phyloP scores from a whole-genome alignment of 1,284 basidiomycete species.

The Cutaneotrichosporon spelunceum region DNA sequence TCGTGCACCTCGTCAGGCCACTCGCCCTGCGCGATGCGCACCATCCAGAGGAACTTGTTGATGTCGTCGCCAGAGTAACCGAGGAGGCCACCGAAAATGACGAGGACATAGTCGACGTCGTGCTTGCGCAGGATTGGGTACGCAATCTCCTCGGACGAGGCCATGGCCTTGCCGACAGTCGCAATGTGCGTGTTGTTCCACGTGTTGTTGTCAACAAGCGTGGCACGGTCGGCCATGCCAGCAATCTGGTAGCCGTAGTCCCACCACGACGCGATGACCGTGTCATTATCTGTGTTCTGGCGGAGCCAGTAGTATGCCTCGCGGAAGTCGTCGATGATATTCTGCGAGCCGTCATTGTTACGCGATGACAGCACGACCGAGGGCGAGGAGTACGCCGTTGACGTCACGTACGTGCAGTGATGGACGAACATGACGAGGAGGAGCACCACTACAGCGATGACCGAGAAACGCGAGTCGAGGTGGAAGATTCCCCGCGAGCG shows the following conservation, averaged over 20 bases:
- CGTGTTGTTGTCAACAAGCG: conserved; percentile 96
- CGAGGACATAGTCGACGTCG: conserved; percentile 95
- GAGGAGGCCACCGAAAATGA: conserved; percentile 95
- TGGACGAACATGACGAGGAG: conserved; percentile 86
- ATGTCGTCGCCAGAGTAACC: conserved; percentile 99
- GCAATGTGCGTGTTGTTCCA: conserved; percentile 99
- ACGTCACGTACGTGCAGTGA: conserved; percentile 97
- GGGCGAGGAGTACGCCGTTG: conserved; percentile 92
- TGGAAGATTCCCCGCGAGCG: conserved; percentile 69
- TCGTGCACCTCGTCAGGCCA: conserved; percentile 99
- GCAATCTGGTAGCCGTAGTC: conserved; percentile 99
- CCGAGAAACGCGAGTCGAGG: conserved; percentile 73
- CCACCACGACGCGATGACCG: conserved; percentile 99
- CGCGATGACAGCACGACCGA: conserved; percentile 89
- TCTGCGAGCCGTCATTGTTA: conserved; percentile 78
- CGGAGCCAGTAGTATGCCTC: conserved; percentile 99
- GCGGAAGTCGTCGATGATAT: conserved; percentile 98
- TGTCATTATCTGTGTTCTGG: conserved; percentile 86
- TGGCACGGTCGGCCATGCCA: conserved; percentile 86
- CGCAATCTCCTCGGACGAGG: conserved; percentile 85
- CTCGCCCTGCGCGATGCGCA: conserved; percentile 93
- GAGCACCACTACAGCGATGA: conserved; percentile 71
- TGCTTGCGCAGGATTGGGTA: conserved; percentile 96
- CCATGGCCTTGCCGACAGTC: conserved; percentile 97
- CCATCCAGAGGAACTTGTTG: conserved; percentile 99